Conservation (phyloP, 1,139 yeast genomes). For the Yamadazyma kanchanaburiensis region DNA sequence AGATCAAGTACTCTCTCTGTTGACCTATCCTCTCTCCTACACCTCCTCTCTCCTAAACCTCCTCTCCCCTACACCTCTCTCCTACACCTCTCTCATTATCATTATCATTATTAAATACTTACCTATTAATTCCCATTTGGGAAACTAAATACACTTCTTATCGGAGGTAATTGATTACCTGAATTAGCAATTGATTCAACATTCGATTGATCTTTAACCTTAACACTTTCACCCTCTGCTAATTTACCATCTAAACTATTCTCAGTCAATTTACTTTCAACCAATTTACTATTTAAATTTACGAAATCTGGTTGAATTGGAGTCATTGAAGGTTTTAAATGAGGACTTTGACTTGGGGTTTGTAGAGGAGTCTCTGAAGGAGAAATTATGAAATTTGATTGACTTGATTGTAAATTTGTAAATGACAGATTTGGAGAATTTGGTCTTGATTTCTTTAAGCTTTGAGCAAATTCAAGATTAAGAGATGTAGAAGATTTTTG, state of each 20-base stretch:
- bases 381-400: constrained; percentile 19
- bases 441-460: constrained; percentile 38
- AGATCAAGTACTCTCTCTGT: too few relatives aligned
- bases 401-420: constrained; percentile 10
- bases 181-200: constrained; percentile 32
- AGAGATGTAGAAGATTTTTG: constrained; percentile 19
- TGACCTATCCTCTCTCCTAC: too few relatives aligned
- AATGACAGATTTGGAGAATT: constrained; percentile 30
- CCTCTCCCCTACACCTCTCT: too few relatives aligned
- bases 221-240: too few relatives aligned
- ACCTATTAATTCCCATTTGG: constrained; percentile 5
- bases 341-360: constrained; percentile 46
- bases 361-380: constrained; percentile 41
- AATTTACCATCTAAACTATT: too few relatives aligned
- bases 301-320: constrained; percentile 7
- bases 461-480: constrained; percentile 14
- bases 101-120: too few relatives aligned
- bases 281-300: constrained; percentile 5
- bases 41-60: too few relatives aligned
- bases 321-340: constrained; percentile 21
- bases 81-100: too few relatives aligned
- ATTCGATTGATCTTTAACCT: constrained; percentile 16
- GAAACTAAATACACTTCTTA: constrained; percentile 32
- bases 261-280: too few relatives aligned
- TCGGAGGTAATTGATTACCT: constrained; percentile 45